Base-by-base conservation (phyloP, 139 green algal species). In the Tetradesmus obliquus region DNA sequence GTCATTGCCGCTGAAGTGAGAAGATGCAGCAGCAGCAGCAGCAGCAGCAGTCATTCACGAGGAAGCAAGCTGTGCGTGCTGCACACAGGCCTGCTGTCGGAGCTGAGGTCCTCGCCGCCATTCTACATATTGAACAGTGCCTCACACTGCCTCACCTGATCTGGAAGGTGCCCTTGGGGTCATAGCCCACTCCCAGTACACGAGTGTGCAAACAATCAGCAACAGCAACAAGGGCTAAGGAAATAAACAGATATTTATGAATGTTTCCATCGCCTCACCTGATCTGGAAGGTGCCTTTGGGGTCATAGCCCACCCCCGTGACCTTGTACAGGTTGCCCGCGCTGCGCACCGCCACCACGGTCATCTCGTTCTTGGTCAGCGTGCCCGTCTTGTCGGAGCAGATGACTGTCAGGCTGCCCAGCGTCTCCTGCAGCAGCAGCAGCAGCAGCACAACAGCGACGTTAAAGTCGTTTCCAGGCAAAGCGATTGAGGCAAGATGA, bases 331-430 rank as follows among this genome's bases (percentile, higher is more conserved):
- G 84, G 1, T 12, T 55, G 6, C 22, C 62, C 10, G 90, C 86
- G 8, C 89, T 93, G 5, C 51, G 89, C 53, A 94, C 20, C 3
- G 57, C 60, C 3, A 95, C 94, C 1, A 93, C 92, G 3, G 92
- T 95, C 96, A 98, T 98, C 93, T 97, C 94, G 91, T 98, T 98
- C 91, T 96, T 98, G 8, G 96, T 98, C 1, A 98, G 92, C 51
- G 96, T 98, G 45, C 96, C 96, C 2, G 93, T 95, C 89, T 96
- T 96, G 94, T 96, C 94, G 19, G 58, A 91, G 84, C 91, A 93
- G 79, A 95, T 95, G 54, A 94, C 90, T 22, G 91, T 96, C 24
- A 94, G 62, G 17, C 69, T 91, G 24, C 94, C 94, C n/a, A 96
- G 92, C 7, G 94, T 94, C 92, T 95, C 91, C 17, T 76, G 66